Conservation (phyloP, 331 rosid species). For the Quercus phellos region DNA sequence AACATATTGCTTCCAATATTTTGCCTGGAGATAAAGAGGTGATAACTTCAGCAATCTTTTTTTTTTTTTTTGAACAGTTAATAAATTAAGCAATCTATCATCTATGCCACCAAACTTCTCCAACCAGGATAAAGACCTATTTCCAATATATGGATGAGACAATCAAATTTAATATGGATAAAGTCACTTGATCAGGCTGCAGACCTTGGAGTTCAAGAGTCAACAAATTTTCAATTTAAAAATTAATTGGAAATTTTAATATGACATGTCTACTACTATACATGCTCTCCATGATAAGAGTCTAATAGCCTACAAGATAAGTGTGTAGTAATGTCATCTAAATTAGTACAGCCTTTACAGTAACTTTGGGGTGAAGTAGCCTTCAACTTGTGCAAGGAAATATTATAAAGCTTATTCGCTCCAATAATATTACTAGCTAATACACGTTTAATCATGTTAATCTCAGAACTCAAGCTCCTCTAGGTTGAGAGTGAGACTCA, state of each 20-base stretch:
- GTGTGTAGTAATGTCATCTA: background rate
- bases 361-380: background rate
- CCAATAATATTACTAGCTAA: background rate
- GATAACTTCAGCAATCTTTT: slow-evolving; percentile 3
- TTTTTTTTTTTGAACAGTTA: background rate
- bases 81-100: too few relatives aligned
- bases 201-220: background rate
- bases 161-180: background rate
- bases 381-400: background rate
- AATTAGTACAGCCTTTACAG: background rate
- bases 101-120: background rate
- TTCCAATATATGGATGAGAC: background rate
- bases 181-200: background rate
- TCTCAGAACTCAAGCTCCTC: background rate
- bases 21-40: slow-evolving; percentile 52
- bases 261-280: background rate
- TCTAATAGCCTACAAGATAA: background rate
- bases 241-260: background rate
- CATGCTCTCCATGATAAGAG: background rate
- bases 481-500: background rate
- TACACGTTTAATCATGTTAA: background rate
- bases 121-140: background rate
- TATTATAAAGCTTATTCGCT: background rate
- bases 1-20: slow-evolving; percentile 96
- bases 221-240: background rate